Percentiles rank a stretch among this genome's conserved stretches.
Evolutionary conservation across 2,329 filamentous ascomycete species (phyloP).

Genomic region (Botryosphaeria agaves): DNA sequence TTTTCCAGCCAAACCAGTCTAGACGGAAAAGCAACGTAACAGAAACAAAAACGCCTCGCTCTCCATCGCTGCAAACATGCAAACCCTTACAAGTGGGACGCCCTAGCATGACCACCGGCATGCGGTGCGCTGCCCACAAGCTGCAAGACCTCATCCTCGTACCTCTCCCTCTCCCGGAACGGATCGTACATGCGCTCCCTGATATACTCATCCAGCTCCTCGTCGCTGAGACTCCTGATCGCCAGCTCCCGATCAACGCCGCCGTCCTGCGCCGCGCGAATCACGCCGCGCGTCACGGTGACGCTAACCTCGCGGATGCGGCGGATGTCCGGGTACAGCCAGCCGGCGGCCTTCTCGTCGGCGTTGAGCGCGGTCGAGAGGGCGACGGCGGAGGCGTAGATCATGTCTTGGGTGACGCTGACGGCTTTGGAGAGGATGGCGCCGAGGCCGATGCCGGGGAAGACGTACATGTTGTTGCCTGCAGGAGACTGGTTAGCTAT

Average conservation of each 20-base stretch:
- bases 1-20: no score
- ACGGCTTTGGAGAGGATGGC: constrained; percentile 82
- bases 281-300: constrained; percentile 75
- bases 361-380: constrained; percentile 62
- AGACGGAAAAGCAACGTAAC: no score
- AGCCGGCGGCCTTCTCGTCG: constrained; percentile 65
- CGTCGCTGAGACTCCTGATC: constrained; percentile 51
- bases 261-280: constrained; percentile 74
- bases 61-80: no score
- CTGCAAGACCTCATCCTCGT: constrained; percentile 17
- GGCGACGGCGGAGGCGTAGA: constrained; percentile 79
- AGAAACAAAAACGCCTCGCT: no score
- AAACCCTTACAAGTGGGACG: no score
- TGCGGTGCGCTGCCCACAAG: not conserved
- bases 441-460: constrained; percentile 88
- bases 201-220: constrained; percentile 52
- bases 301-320: constrained; percentile 84
- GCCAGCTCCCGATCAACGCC: constrained; percentile 36
- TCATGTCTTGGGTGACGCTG: constrained; percentile 84
- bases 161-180: constrained; percentile 24
- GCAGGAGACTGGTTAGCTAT: constrained; percentile 53
- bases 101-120: no score
- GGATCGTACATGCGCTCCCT: constrained; percentile 33
- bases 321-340: constrained; percentile 82
- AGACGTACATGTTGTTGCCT: constrained; percentile 86